Conservation (phyloP, 495 filamentous ascomycete species). For the Xylaria flabelliformis region DNA sequence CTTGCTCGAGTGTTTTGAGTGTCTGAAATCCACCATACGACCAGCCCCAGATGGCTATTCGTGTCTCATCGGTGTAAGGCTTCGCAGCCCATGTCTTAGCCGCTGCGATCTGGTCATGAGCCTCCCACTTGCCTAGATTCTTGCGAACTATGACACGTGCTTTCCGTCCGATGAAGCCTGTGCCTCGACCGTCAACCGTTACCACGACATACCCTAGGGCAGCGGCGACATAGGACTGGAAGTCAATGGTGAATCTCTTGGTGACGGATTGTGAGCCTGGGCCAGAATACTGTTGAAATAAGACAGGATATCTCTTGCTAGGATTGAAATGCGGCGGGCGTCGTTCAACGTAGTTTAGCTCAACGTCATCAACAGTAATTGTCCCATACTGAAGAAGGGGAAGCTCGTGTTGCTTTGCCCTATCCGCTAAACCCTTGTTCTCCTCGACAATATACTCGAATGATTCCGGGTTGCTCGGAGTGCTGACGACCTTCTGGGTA, state of each 20-base stretch:
- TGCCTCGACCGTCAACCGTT: slow-evolving; percentile 92
- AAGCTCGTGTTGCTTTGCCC: slow-evolving; percentile 77
- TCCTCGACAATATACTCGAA: slow-evolving; percentile 77
- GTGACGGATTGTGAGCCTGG: slow-evolving; percentile 87
- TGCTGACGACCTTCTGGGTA: slow-evolving; percentile 90
- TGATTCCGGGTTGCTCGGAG: slow-evolving; percentile 66
- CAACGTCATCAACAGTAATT: slow-evolving; percentile 69
- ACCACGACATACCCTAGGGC: slow-evolving; percentile 92
- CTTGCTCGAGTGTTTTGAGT: slow-evolving; percentile 91
- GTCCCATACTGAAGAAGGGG: slow-evolving; percentile 86
- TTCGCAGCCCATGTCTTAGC: slow-evolving; percentile 86
- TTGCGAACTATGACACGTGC: slow-evolving; percentile 81
- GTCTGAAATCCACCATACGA: slow-evolving; percentile 97
- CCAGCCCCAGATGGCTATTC: slow-evolving; percentile 98
- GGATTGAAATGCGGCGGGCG: slow-evolving; percentile 89
- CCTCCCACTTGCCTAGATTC: slow-evolving; percentile 84
- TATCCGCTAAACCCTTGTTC: slow-evolving; percentile 70
- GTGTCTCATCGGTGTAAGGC: slow-evolving; percentile 78
- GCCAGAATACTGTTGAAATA: slow-evolving; percentile 92
- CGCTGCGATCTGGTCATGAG: slow-evolving; percentile 87
- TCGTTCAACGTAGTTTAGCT: slow-evolving; percentile 88
- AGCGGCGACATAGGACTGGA: slow-evolving; percentile 87
- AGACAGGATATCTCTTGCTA: slow-evolving; percentile 85
- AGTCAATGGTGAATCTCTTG: slow-evolving; percentile 84
- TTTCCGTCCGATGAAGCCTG: slow-evolving; percentile 86